phyloP scores from a whole-genome alignment of 495 filamentous ascomycete genomes.

The Parachaetomium inaequale region DNA sequence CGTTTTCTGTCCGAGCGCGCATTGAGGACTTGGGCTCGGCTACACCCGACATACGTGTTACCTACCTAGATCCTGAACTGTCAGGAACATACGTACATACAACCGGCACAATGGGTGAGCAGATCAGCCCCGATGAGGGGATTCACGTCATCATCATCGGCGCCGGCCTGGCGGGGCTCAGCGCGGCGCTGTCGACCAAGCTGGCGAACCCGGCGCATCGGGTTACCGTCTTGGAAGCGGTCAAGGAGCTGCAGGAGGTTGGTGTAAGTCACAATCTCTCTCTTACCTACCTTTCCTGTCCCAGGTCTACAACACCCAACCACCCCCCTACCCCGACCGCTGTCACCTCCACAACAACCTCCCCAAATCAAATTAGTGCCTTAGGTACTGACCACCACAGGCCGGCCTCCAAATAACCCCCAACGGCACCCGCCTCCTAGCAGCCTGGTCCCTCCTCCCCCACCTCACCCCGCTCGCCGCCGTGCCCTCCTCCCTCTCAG shows the following conservation, averaged over 20 bases:
- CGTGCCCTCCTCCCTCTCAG: constrained; percentile 51
- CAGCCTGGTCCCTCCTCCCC: constrained; percentile 49
- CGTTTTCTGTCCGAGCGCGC: too few species aligned
- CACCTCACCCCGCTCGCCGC: constrained; percentile 47
- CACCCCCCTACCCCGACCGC: neutral
- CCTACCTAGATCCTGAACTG: neutral
- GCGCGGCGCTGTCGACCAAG: constrained; percentile 53
- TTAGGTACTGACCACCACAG: too few species aligned
- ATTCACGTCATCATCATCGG: constrained; percentile 50
- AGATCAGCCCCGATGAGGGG: constrained; percentile 7
- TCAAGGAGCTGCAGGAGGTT: constrained; percentile 38
- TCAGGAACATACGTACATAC: neutral
- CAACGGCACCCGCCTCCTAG: constrained; percentile 49
- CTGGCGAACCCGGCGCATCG: constrained; percentile 46
- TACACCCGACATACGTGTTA: neutral
- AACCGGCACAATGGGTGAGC: neutral
- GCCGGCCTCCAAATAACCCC: constrained; percentile 55
- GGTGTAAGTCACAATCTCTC: constrained; percentile 38
- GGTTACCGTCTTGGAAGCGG: constrained; percentile 54
- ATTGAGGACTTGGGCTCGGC: too few species aligned
- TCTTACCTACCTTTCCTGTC: constrained; percentile 13
- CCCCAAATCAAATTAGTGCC: neutral
- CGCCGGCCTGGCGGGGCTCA: constrained; percentile 56
- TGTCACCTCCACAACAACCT: neutral
- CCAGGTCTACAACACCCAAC: neutral